A percentile compares a stretch with the other conserved stretches of the same genome.
Conservation (phyloP, 768 basidiomycete genomes). For the Mycena polygramma region DNA sequence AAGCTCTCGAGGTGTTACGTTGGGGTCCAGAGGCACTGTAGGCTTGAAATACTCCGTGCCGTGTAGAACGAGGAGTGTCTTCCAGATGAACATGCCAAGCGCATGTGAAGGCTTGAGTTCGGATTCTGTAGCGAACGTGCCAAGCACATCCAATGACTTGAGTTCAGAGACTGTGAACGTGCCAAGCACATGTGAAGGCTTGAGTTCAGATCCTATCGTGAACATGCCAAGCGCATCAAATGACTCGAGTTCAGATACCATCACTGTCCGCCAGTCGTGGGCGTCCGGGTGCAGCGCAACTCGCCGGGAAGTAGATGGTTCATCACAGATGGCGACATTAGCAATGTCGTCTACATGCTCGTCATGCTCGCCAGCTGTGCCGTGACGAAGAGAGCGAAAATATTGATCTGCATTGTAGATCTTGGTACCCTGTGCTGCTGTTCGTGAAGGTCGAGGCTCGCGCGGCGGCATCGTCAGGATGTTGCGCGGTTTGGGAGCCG, state of each 20-base stretch:
- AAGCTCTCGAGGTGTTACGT: constrained; percentile 30
- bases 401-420: not conserved
- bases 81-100: constrained; percentile 21
- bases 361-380: not conserved
- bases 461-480: not conserved
- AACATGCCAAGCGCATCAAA: constrained; percentile 4
- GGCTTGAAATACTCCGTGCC: constrained; percentile 34
- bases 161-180: not conserved
- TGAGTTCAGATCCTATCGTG: not conserved
- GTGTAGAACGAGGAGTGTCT: constrained; percentile 26
- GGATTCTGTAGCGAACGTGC: not conserved
- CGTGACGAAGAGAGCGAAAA: not conserved
- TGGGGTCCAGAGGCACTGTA: constrained; percentile 36
- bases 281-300: constrained; percentile 10
- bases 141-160: constrained; percentile 7
- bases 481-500: not conserved
- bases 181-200: not conserved
- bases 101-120: not conserved
- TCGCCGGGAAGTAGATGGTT: constrained; percentile 18
- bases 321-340: constrained; percentile 12
- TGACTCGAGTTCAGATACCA: not conserved
- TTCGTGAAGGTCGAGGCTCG: not conserved
- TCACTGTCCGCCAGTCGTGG: constrained; percentile 15
- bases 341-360: constrained; percentile 3
- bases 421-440: not conserved